Base-by-base conservation (phyloP, 768 basidiomycete genomes). In the Harrya chromipes region DNA sequence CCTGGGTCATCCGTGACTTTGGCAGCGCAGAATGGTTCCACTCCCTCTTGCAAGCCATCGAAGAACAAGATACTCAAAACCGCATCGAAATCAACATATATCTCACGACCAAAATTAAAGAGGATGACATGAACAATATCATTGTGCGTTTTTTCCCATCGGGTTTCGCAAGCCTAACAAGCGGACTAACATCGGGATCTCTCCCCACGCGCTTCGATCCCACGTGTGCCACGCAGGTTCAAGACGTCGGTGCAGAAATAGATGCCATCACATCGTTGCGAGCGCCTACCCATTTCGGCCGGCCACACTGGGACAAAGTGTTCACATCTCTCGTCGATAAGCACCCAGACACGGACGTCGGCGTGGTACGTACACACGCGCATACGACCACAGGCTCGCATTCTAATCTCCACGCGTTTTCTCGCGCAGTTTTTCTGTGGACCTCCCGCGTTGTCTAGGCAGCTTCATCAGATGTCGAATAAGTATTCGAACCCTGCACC, bases 1-100 rank as follows among this genome's bases (percentile, higher is more conserved):
- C 89, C 14, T 94, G 92, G 93, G 91, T 94, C 61, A 95, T 95
- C 65, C 87, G 90, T 58, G 92, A 94, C 68, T 93, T 91, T 61
- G 89, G 87, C 54, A 79, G 80, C 34, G 89, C 90, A 5, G 90
- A 91, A 65, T 93, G 90, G 90, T 95, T 97, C 82, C 91, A 94
- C 70, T 90, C 89, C 7, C 81, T 97, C 26, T 74, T 97, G 52
- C 83, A 90, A 58, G 94, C 94, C 19, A 89, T 95, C 56, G 94
- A 97, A 67, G 91, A 91, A 56, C 91, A 97, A 65, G 94, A 97
- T 63, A 79, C 78, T 10, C 81, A 83, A 66, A 84, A 87, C 65
- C 72, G 83, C 54, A 94, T 94, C 54, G 94, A 97, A 74, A 94
- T 95, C 64, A 92, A 85, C 71, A 94, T 92, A 58, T 93, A 95